phyloP scores from a whole-genome alignment of 306 rosid species.

The Prosopis cineraria region DNA sequence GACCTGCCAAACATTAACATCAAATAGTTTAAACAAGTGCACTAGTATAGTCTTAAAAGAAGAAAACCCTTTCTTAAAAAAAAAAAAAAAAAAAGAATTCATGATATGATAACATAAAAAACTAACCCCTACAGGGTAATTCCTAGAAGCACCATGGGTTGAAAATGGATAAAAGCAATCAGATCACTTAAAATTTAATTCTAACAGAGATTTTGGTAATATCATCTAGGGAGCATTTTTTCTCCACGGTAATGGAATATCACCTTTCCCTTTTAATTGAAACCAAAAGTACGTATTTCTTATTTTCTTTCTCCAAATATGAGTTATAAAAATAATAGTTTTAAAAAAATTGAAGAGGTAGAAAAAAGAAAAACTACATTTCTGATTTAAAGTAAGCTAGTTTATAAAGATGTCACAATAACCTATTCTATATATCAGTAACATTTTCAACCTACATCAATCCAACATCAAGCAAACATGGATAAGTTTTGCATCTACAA shows the following conservation, averaged over 20 bases:
- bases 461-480: slow-evolving; percentile 31
- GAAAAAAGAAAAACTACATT: slow-evolving; percentile 17
- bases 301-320: not conserved
- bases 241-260: slow-evolving; percentile 1
- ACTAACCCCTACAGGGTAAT: slow-evolving; percentile 18
- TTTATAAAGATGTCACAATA: slow-evolving; percentile 9
- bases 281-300: not conserved
- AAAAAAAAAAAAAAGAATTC: not conserved
- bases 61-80: not conserved
- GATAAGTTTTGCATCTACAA: slow-evolving; percentile 24
- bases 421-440: slow-evolving; percentile 2
- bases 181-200: not conserved
- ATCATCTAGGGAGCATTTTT: slow-evolving; percentile 1
- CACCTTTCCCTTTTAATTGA: slow-evolving; percentile 13
- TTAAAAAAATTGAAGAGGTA: too few species aligned
- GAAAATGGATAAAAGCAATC: slow-evolving; percentile 18
- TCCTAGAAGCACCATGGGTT: slow-evolving; percentile 16
- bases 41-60: not conserved
- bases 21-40: not conserved
- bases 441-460: slow-evolving; percentile 10
- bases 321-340: too few species aligned
- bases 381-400: not conserved
- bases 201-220: slow-evolving; percentile 2
- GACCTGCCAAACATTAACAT: slow-evolving; percentile 52
- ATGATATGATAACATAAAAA: not conserved